Base-by-base conservation (phyloP, 2,329 filamentous ascomycete genomes). In the Monosporascus sp. region DNA sequence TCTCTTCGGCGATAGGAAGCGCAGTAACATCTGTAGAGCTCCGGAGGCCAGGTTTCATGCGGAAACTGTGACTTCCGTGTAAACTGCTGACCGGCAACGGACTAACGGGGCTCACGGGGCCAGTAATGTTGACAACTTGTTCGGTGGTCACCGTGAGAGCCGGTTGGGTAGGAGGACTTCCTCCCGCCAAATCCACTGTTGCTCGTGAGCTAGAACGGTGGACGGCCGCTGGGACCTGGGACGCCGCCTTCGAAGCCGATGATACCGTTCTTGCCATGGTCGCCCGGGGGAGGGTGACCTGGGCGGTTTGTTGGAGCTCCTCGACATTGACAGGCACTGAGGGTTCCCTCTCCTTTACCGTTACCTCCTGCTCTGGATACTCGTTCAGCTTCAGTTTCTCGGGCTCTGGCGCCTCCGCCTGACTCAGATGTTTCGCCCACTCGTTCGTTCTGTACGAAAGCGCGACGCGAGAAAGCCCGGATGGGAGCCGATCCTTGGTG, bases 371-470 rank as follows among this genome's bases (percentile, higher is more conserved):
- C 19, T 65, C 59, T 58, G 72, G 57, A 62, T 71, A 55, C 61
- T 78, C 68, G 57, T 78, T 65, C 4, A 82, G 65, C 24, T 80
- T 75, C 14, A 88, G 68, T 2, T 84, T 79, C 7, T 90, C 86
- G 1, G 80, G 70, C 48, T 85, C 80, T 1, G 91, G 91, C 5
- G 75, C 73, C 17, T 97, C 92, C 7, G 93, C 91, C 43, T 81
- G 75, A 58, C 85, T 84, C 11, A 96, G 77, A 68, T 96, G 91
- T 68, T 96, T 97, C 0, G 91, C 91, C 93, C 93, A 97, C 72
- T 97, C 93, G 59, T 96, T 96, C 2, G 91, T 97, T 53, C 93
- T 84, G 66, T 94, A 96, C 0, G 88, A 89, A 67, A 90, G 76
- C 2, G 91, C 87, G 8, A 96, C 81, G 56, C 83, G 86, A 1